Conservation (phyloP, 371 early-diverging fungal species). For the Zopfochytrium polystomum region DNA sequence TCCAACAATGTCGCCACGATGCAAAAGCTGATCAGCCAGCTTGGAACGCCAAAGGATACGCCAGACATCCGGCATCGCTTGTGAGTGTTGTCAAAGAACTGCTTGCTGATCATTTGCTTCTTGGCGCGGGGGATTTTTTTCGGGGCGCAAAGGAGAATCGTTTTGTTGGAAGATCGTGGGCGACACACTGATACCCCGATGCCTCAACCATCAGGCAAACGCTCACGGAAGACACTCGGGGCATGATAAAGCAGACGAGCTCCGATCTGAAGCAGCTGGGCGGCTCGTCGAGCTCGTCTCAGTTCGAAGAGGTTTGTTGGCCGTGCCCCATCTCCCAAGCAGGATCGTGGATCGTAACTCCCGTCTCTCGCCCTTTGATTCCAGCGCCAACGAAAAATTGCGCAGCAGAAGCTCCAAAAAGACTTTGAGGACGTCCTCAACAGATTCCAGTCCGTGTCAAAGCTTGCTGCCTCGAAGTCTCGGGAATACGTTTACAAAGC, state of each 20-base stretch:
- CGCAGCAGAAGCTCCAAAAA: constrained; percentile 79
- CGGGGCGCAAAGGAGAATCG: too few species aligned
- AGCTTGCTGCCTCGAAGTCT: constrained; percentile 79
- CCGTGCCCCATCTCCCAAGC: not conserved
- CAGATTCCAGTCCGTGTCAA: constrained; percentile 76
- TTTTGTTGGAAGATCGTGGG: too few species aligned
- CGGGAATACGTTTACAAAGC: constrained; percentile 80
- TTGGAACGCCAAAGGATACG: constrained; percentile 79
- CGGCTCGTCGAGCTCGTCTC: constrained; percentile 9
- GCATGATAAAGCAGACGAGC: constrained; percentile 74
- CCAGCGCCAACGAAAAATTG: constrained; percentile 70
- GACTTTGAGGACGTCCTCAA: constrained; percentile 88
- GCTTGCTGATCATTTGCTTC: not conserved
- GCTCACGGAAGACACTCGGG: constrained; percentile 76
- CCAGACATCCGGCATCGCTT: constrained; percentile 67
- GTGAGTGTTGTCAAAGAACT: constrained; percentile 52
- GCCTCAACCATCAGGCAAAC: constrained; percentile 68
- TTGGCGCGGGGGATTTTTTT: too few species aligned
- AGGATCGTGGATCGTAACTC: too few species aligned
- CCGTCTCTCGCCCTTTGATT: not conserved
- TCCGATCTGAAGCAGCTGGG: constrained; percentile 62
- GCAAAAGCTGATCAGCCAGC: constrained; percentile 69
- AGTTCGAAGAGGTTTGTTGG: constrained; percentile 28
- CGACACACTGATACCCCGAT: too few species aligned
- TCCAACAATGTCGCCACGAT: constrained; percentile 73